Conservation (phyloP, 495 filamentous ascomycete genomes). For the Hypoxylon subgilvum region DNA sequence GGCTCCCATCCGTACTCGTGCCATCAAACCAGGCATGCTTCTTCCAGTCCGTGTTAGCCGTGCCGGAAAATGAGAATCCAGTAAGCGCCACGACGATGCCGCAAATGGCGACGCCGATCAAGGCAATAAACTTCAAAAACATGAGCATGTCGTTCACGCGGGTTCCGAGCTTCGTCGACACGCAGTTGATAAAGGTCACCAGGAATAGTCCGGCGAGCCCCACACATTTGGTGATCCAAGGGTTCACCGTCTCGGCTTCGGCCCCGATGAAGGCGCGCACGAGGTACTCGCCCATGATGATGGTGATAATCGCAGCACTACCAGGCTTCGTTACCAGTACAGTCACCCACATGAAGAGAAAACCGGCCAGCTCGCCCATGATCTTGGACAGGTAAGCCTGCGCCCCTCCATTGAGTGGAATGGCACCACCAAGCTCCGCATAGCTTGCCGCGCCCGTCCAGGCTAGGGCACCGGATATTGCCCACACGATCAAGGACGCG, state of each 20-base stretch:
- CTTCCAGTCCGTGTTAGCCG: slow-evolving; percentile 86
- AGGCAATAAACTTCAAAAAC: slow-evolving; percentile 93
- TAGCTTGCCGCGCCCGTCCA: slow-evolving; percentile 98
- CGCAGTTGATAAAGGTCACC: slow-evolving; percentile 85
- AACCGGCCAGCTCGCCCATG: slow-evolving; percentile 89
- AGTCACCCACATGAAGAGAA: slow-evolving; percentile 94
- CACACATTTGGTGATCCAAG: slow-evolving; percentile 90
- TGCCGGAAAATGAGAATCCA: slow-evolving; percentile 75
- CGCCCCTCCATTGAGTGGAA: slow-evolving; percentile 91
- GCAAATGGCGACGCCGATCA: slow-evolving; percentile 84
- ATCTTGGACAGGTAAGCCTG: slow-evolving; percentile 95
- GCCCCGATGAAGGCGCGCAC: slow-evolving; percentile 84
- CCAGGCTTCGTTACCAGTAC: slow-evolving; percentile 94
- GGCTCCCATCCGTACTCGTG: slow-evolving; percentile 76
- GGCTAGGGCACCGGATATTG: slow-evolving; percentile 83
- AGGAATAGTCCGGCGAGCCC: slow-evolving; percentile 75
- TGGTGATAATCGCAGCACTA: slow-evolving; percentile 89
- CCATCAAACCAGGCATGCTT: slow-evolving; percentile 85
- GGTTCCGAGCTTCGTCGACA: slow-evolving; percentile 86
- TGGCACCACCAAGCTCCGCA: slow-evolving; percentile 93
- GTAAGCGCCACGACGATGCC: slow-evolving; percentile 91
- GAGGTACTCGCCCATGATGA: slow-evolving; percentile 97
- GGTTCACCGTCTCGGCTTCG: slow-evolving; percentile 73
- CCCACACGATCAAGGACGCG: slow-evolving; percentile 87
- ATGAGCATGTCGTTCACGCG: slow-evolving; percentile 87